phyloP scores from a whole-genome alignment of 129 eudicot species.

The Helianthus annuus region HanXRQr2.0-SUNRISE NC_035442.2:178693097-178693596 shows the following conservation, averaged over 20 bases:
- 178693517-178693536: too few relatives aligned
- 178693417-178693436: conserved; percentile 95
- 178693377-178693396: neutral
- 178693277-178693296: conserved; percentile 99
- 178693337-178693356: neutral
- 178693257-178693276: conserved; percentile 43
- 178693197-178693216: too few relatives aligned
- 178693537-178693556: too few relatives aligned
- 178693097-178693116: conserved; percentile 80
- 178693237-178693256: conserved; percentile 19
- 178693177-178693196: too few relatives aligned
- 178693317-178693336: conserved; percentile 28
- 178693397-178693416: conserved; percentile 87
- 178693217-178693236: neutral
- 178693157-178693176: too few relatives aligned
- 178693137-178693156: too few relatives aligned
- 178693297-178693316: conserved; percentile 70
- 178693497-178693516: too few relatives aligned
- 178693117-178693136: conserved; percentile 30
- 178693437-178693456: conserved; percentile 45
- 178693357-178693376: too few relatives aligned
- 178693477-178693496: too few relatives aligned
- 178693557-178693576: too few relatives aligned
- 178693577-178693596: too few relatives aligned
- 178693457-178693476: conserved; percentile 19